Evolutionary conservation across 108 stramenopile genomes (phyloP), one percentile per base, ranked within the genome.

Genomic region (Fistulifera pelliculosa): DNA sequence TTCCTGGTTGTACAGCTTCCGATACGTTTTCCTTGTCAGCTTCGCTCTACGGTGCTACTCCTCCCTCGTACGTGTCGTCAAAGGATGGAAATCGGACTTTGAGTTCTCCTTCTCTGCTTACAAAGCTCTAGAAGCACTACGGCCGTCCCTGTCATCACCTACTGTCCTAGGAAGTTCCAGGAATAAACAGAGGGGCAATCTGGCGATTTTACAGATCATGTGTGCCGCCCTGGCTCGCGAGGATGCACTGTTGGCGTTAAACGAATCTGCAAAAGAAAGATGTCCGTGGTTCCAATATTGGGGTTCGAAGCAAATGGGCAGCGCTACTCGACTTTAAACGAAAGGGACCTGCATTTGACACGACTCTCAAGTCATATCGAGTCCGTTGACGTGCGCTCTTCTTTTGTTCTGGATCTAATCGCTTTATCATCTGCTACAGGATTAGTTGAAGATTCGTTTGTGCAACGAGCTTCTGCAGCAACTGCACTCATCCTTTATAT

Each of bases 221-320:
- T 82, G 83, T 58, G 76, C 83, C 45, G 76, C 79, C 0, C 79
- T 76, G 19, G 73, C 56, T 8, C 62, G 81, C 15, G 85, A 86
- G 47, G 79, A 83, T 24, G 47, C 61, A 19, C 82, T 91, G 43
- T 19, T 67, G 27, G 48, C 52, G 16, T 65, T 73, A 27, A 38
- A 77, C 2, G 42, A 56, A 18, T 52, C 71, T 1, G 42, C 54
- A 54, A n/a, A 12, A 16, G 54, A 18, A 35, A 16, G 42, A 48
- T 68, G 40, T 70, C 62, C 51, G 49, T 69, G 21, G 60, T 62
- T 40, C 65, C 76, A 35, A 47, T 66, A 1, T 39, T 77, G 13
- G 60, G 60, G 15, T 73, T 77, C 28, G 19, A 42, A n/a, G 38
- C 27, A 40, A 35, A 38, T 26, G 45, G 16, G 8, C 42, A 45